Conservation (phyloP, 805 yeast species). For the Ogataea paradorogensis region DNA sequence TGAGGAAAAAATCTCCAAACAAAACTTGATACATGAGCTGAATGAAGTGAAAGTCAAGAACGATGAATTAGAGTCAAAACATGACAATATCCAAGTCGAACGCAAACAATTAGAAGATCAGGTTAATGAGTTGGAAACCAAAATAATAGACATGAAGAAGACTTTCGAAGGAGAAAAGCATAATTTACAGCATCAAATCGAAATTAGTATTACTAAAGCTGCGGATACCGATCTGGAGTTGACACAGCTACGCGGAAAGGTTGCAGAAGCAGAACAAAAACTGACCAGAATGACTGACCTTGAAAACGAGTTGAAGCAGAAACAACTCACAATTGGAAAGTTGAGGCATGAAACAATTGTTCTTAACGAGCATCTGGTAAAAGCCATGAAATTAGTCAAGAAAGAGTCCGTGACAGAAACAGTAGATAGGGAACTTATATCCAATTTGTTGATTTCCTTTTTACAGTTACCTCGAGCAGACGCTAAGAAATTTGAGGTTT, state of each 20-base stretch:
- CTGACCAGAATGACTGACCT: conserved; percentile 33
- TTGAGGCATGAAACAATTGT: conserved; percentile 92
- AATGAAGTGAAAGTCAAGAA: conserved; percentile 31
- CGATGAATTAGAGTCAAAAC: conserved; percentile 24
- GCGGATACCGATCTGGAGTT: conserved; percentile 23
- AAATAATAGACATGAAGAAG: conserved; percentile 8
- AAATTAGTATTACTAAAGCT: conserved; percentile 19
- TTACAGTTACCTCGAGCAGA: conserved; percentile 89
- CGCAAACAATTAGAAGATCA: conserved; percentile 24
- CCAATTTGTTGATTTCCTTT: conserved; percentile 82
- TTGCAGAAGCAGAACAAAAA: conserved; percentile 21
- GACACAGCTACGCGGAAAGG: conserved; percentile 3
- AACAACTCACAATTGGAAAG: conserved; percentile 81
- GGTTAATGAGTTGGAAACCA: conserved; percentile 13
- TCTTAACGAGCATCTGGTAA: conserved; percentile 91
- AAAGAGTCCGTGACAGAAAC: conserved; percentile 70
- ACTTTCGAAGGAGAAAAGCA: conserved; percentile 25
- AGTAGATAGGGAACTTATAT: conserved; percentile 84
- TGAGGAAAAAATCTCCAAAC: conserved; percentile 43
- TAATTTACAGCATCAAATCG: conserved; percentile 24
- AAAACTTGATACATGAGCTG: conserved; percentile 44
- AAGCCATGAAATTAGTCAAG: conserved; percentile 81
- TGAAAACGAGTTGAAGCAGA: conserved; percentile 60
- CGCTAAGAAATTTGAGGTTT: conserved; percentile 89
- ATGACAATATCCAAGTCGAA: conserved; percentile 28